These are phyloP conservation scores for Penicillium parvum DNA, from an alignment of 495 filamentous ascomycete species.

Conservation along the genomic window DNA sequence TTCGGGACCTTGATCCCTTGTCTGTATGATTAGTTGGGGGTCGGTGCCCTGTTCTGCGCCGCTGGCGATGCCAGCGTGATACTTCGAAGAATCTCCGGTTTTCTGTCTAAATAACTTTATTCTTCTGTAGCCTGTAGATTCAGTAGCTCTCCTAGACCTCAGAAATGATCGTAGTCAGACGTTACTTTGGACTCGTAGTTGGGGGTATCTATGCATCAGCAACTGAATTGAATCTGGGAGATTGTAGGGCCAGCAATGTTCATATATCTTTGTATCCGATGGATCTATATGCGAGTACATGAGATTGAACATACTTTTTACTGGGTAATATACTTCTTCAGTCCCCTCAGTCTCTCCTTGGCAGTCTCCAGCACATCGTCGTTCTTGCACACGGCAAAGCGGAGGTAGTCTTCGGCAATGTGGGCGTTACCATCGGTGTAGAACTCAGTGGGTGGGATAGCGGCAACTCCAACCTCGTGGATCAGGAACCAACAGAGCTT, in stretches of 20 bases:
- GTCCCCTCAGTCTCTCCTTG: slow-evolving; percentile 77
- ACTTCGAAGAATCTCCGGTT: not conserved
- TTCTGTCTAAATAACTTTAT: too few species aligned
- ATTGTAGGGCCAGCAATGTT: not conserved
- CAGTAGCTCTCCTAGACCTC: too few species aligned
- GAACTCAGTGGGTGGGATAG: slow-evolving; percentile 95
- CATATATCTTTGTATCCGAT: not conserved
- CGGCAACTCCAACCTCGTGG: slow-evolving; percentile 90
- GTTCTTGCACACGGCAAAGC: slow-evolving; percentile 96
- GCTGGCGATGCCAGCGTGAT: not conserved
- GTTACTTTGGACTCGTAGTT: too few species aligned
- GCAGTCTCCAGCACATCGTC: slow-evolving; percentile 85
- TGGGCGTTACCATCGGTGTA: slow-evolving; percentile 79
- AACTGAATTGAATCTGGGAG: not conserved
- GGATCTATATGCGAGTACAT: slow-evolving; percentile 3
- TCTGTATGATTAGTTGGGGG: not conserved
- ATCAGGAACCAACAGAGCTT: slow-evolving; percentile 94
- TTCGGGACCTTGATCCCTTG: too few species aligned
- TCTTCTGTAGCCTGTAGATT: too few species aligned
- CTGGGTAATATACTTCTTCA: slow-evolving; percentile 72
- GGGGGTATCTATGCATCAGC: not conserved
- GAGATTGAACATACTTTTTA: slow-evolving; percentile 10
- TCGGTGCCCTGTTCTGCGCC: not conserved
- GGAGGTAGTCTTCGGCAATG: slow-evolving; percentile 85
- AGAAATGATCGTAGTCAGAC: too few species aligned